Conservation (phyloP, 495 filamentous ascomycete species). For the Hypoxylon trugodes region DNA sequence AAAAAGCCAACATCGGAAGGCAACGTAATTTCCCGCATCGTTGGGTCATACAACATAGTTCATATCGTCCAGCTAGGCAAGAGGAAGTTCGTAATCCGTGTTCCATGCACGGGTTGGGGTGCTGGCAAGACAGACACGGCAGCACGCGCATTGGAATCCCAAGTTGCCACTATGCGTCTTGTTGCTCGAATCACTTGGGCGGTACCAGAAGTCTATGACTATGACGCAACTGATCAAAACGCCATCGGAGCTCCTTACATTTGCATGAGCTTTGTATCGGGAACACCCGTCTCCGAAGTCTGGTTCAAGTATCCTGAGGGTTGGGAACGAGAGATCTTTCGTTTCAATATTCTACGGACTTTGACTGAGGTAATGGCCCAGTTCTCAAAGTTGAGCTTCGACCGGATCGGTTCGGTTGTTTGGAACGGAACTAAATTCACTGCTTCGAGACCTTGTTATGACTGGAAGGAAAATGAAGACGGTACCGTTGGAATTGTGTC, state of each 20-base stretch:
- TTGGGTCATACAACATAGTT: constrained; percentile 33
- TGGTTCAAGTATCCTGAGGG: constrained; percentile 17
- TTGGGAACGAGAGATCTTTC: constrained; percentile 1
- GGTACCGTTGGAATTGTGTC: not conserved
- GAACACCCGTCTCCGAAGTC: constrained; percentile 4
- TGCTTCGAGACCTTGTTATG: constrained; percentile 9
- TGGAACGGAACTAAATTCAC: not conserved
- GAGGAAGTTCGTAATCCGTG: constrained; percentile 39
- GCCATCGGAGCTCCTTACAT: constrained; percentile 38
- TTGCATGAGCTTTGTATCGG: constrained; percentile 39
- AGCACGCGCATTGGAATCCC: constrained; percentile 36
- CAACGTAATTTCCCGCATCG: not conserved
- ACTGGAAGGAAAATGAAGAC: not conserved
- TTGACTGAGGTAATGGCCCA: constrained; percentile 19
- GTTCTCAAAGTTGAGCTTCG: constrained; percentile 13
- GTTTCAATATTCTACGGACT: constrained; percentile 12
- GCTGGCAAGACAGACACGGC: constrained; percentile 28
- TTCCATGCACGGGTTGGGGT: constrained; percentile 34
- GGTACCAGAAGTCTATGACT: constrained; percentile 37
- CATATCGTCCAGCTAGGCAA: constrained; percentile 33
- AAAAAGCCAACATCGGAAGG: not conserved
- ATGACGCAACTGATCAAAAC: constrained; percentile 34
- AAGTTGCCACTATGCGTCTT: constrained; percentile 40
- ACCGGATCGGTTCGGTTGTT: constrained; percentile 18
- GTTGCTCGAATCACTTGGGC: constrained; percentile 28